phyloP scores from a whole-genome alignment of 352 stramenopile genomes.

The Phytophthora syringae region DNA sequence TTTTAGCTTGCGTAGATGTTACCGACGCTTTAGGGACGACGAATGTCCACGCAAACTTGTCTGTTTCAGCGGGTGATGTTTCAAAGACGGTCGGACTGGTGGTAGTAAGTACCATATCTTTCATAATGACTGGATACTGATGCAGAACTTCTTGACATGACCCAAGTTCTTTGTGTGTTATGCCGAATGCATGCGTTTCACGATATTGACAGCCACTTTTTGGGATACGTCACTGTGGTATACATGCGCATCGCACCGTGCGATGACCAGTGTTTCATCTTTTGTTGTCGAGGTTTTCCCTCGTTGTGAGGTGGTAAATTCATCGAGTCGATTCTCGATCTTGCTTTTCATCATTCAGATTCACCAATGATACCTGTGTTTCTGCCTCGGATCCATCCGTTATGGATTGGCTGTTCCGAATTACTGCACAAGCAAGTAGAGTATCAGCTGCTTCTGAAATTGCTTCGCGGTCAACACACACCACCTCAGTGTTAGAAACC shows the following conservation, averaged over 20 bases:
- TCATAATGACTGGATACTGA: conserved; percentile 6
- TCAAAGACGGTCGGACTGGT: conserved; percentile 4
- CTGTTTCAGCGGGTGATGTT: not conserved
- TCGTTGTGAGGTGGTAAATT: not conserved
- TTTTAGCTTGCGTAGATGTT: not conserved
- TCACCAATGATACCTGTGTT: no score
- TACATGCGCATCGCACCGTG: not conserved
- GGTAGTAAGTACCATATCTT: conserved; percentile 1
- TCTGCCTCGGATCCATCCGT: no score
- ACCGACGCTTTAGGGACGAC: not conserved
- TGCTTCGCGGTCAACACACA: no score
- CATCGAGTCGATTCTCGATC: not conserved
- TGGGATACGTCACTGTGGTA: not conserved
- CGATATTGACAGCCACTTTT: not conserved
- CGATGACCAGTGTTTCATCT: not conserved
- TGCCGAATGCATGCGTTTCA: conserved; percentile 4
- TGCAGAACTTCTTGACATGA: conserved; percentile 5
- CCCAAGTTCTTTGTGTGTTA: not conserved
- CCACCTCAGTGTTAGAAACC: no score
- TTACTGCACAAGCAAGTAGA: no score
- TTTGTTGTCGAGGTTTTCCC: not conserved
- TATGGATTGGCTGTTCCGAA: no score
- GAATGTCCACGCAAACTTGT: not conserved
- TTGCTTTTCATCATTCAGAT: not conserved
- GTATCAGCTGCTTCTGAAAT: no score